These are phyloP conservation scores for Alternaria sp. DNA, from an alignment of 2,329 filamentous ascomycete species.

Conservation along the genomic window DNA sequence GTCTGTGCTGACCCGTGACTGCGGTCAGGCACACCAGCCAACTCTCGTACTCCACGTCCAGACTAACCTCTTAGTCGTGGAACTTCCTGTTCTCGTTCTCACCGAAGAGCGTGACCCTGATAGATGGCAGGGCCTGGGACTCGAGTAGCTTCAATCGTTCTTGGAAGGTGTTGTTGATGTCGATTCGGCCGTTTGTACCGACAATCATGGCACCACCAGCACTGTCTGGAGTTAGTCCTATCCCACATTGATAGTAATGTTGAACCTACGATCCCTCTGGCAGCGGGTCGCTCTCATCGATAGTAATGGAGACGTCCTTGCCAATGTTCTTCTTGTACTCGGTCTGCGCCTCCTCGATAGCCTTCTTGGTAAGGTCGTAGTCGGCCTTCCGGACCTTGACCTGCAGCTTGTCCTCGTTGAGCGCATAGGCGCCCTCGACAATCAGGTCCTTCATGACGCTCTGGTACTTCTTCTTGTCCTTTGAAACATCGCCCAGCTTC, in stretches of 20 bases:
- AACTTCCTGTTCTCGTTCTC: constrained; percentile 96
- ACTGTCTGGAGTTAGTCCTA: constrained; percentile 56
- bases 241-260: accelerated
- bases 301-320: constrained; percentile 70
- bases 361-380: constrained; percentile 75
- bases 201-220: constrained; percentile 82
- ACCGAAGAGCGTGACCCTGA: constrained; percentile 87
- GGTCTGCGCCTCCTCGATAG: constrained; percentile 74
- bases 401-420: constrained; percentile 79
- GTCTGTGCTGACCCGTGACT: background rate
- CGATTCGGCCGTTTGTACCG: constrained; percentile 88
- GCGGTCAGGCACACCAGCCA: background rate
- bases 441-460: constrained; percentile 78
- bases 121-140: constrained; percentile 80
- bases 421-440: constrained; percentile 86
- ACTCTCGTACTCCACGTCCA: background rate
- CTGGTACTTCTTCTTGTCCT: constrained; percentile 78
- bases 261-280: constrained; percentile 79
- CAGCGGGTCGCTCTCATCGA: constrained; percentile 81
- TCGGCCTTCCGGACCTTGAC: constrained; percentile 83
- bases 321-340: constrained; percentile 83
- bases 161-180: constrained; percentile 98
- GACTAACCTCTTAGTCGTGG: constrained; percentile 69
- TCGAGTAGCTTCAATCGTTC: constrained; percentile 86
- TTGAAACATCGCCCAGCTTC: constrained; percentile 70